These are phyloP conservation scores for Klebsormidium nitens DNA, from an alignment of 139 green algal genomes.

Conservation along the genomic window DNA sequence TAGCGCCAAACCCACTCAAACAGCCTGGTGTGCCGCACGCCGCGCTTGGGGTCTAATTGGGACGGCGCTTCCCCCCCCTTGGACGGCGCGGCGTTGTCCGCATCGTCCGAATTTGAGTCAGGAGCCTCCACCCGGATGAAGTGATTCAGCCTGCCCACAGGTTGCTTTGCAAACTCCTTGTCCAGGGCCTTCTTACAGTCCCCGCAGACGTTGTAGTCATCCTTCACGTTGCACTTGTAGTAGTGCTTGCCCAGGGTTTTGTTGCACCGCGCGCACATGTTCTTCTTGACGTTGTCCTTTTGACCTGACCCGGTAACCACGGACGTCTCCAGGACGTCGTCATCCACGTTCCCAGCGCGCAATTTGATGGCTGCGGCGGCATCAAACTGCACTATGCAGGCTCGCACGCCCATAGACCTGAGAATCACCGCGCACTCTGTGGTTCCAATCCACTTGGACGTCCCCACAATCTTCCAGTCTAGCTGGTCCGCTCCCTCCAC, in stretches of 20 bases:
- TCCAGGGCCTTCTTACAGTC: not conserved
- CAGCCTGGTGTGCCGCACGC: conserved; percentile 19
- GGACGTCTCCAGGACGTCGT: not conserved
- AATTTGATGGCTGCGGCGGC: not conserved
- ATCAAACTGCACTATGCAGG: conserved; percentile 71
- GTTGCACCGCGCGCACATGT: not conserved
- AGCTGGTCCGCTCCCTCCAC: conserved; percentile 34
- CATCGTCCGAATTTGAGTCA: too few relatives aligned
- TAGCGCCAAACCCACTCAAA: conserved; percentile 49
- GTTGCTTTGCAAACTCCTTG: not conserved
- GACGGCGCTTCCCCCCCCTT: not conserved
- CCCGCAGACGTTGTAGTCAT: not conserved
- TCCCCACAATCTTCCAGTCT: conserved; percentile 16
- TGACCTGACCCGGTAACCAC: too few relatives aligned
- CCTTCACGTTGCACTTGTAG: not conserved
- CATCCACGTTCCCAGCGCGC: not conserved
- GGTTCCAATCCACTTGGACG: conserved; percentile 69
- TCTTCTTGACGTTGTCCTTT: not conserved
- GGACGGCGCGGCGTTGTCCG: not conserved
- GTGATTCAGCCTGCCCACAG: not conserved
- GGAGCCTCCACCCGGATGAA: not conserved
- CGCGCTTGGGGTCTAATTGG: not conserved
- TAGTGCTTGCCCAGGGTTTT: not conserved
- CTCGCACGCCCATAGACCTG: conserved; percentile 57
- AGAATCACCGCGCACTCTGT: conserved; percentile 72